Evolutionary conservation across 2,329 filamentous ascomycete genomes (phyloP).

Genomic region (Meredithiella fracta): DNA sequence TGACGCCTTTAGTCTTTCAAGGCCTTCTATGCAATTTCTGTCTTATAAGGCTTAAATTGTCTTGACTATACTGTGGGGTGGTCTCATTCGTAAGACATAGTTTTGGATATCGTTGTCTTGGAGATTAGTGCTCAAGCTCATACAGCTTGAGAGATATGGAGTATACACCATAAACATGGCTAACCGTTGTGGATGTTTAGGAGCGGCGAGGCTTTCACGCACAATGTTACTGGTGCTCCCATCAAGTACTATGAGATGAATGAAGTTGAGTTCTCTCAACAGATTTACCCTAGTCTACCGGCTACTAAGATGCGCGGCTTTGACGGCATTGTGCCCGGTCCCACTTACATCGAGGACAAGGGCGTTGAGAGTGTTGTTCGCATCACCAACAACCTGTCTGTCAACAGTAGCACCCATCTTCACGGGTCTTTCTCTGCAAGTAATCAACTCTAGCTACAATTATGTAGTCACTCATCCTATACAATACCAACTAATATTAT

Average conservation of each 20-base stretch:
- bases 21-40: not conserved
- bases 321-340: conserved; percentile 37
- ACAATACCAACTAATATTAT: not conserved
- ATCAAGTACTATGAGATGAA: conserved; percentile 24
- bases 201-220: conserved; percentile 20
- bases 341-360: conserved; percentile 31
- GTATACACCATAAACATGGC: not conserved
- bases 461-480: not conserved
- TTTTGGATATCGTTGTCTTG: not conserved
- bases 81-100: too few species aligned
- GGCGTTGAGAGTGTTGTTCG: conserved; percentile 37
- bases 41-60: not conserved
- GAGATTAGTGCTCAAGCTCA: not conserved
- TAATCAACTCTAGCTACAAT: too few species aligned
- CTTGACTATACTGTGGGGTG: too few species aligned
- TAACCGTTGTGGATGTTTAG: not conserved
- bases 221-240: conserved; percentile 22
- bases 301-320: conserved; percentile 28
- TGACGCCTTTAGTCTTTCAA: too few species aligned
- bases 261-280: conserved; percentile 21
- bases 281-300: conserved; percentile 23
- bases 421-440: conserved; percentile 33
- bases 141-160: not conserved
- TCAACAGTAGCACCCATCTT: conserved; percentile 33
- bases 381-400: conserved; percentile 32